Conservation (phyloP, 2,329 filamentous ascomycete genomes). For the Colletotrichum gigasporum region DNA sequence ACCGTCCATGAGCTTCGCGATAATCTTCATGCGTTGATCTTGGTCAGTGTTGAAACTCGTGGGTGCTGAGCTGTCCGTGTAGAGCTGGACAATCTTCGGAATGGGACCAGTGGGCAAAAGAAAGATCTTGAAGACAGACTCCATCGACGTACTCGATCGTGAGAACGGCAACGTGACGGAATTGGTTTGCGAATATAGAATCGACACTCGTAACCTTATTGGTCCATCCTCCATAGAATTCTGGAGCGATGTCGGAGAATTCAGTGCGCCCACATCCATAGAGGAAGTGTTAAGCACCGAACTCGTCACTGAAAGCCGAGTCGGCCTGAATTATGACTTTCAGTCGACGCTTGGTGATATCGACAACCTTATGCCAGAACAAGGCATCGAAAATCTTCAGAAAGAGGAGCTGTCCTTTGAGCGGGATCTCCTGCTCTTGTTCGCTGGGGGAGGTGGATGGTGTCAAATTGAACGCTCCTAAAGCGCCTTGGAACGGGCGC, state of each 20-base stretch:
- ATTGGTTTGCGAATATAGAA: neutral
- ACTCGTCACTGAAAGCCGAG: neutral
- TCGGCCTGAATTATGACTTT: neutral
- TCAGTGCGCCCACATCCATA: neutral
- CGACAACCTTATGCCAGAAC: neutral
- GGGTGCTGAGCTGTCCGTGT: neutral
- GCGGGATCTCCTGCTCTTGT: neutral
- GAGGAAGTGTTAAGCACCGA: neutral
- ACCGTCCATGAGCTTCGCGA: neutral
- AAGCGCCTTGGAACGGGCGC: too few species aligned
- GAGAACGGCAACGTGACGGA: neutral
- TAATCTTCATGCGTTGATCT: neutral
- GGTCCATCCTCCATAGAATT: conserved; percentile 6
- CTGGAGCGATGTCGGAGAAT: neutral
- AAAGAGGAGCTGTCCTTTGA: neutral
- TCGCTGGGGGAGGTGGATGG: neutral
- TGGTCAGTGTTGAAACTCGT: neutral
- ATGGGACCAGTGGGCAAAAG: neutral
- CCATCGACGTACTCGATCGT: conserved; percentile 1
- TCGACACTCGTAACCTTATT: neutral
- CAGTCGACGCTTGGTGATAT: neutral
- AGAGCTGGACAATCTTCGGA: neutral
- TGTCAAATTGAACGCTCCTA: too few species aligned
- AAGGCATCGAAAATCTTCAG: conserved; percentile 7
- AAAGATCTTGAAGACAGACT: neutral